Evolutionary conservation across 139 green algal species (phyloP), one percentile per base, ranked within the genome.

Genomic region (Chlamydomonas sphaeroides): DNA sequence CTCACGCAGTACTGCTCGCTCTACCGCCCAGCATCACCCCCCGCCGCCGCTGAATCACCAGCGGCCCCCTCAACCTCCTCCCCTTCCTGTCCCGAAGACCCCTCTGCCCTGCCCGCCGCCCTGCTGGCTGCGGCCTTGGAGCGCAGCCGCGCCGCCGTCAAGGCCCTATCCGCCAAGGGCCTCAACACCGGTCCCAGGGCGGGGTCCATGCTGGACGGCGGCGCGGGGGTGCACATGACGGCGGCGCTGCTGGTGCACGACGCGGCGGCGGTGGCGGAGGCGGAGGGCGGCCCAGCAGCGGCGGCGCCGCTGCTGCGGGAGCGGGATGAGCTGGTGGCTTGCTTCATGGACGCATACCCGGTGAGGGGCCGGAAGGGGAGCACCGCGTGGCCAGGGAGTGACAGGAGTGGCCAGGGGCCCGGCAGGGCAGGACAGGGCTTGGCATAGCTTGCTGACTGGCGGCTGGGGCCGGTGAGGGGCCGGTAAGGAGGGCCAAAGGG

Each of bases 141-240:
- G 56, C 84, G 65, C 30, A 35, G 25, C 23, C 56, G 65, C 5
- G 26, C 28, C 3, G 59, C 76, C 1, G 18, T 65, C 4, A 35
- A 33, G 21, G 21, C 6, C 28, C 39, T 67, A 10, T 26, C 23
- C 2, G 48, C 3, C n/a, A 68, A 33, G 30, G 65, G 30, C 21
- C 59, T 80, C 41, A 25, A 39, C 59, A 30, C 1, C 38, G 72
- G 72, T 35, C 38, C 74, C 0, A 39, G 74, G 3, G 59, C 33
- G n/a, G 59, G 35, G 20, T 49, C 30, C 59, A 59, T 80, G 74
- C 74, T 80, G 6, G 74, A 80, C 59, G 74, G 74, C 38, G 74
- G 5, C 25, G 74, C 74, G 0, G 74, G 74, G 5, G 59, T 80
- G 59, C 41, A 80, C 59, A 35, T 80, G 74, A 80, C 74, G 38